Evolutionary conservation across 192 early-diverging fungal species (phyloP).

Genomic region (Mortierella claussenii): DNA sequence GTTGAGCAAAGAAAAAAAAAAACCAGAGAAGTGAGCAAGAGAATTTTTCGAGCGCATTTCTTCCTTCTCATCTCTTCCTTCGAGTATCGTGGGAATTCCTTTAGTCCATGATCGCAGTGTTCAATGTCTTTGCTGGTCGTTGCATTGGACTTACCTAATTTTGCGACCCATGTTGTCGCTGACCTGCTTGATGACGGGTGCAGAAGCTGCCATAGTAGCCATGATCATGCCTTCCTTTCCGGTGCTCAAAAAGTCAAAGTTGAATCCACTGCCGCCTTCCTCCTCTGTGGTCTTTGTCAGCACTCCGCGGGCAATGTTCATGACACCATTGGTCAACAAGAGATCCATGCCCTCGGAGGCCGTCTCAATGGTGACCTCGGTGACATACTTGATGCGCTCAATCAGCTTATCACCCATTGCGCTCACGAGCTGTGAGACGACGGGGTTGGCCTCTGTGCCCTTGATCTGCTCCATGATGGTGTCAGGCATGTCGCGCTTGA

Average conservation of each 20-base stretch:
- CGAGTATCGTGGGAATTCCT: neutral
- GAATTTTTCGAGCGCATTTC: neutral
- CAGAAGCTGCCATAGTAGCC: conserved; percentile 38
- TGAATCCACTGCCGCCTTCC: conserved; percentile 31
- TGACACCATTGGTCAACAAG: conserved; percentile 48
- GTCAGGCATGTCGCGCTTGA: conserved; percentile 39
- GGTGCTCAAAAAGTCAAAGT: conserved; percentile 36
- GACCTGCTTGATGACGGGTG: conserved; percentile 46
- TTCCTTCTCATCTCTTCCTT: neutral
- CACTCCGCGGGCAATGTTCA: conserved; percentile 37
- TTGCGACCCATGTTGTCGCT: conserved; percentile 36
- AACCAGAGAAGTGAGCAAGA: neutral
- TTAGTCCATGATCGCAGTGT: neutral
- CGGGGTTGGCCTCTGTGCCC: conserved; percentile 9
- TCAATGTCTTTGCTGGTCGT: no score
- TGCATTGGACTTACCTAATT: conserved; percentile 30
- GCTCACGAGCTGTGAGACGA: conserved; percentile 20
- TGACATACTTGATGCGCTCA: conserved; percentile 17
- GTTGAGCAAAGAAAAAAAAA: neutral
- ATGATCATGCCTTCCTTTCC: conserved; percentile 47
- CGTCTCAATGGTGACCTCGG: conserved; percentile 28
- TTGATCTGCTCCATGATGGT: conserved; percentile 35
- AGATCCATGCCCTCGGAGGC: conserved; percentile 52
- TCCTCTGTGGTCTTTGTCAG: conserved; percentile 21
- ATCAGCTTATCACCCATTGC: conserved; percentile 36